phyloP scores from a whole-genome alignment of 495 filamentous ascomycete species.

The Penicillium alfredii region DNA sequence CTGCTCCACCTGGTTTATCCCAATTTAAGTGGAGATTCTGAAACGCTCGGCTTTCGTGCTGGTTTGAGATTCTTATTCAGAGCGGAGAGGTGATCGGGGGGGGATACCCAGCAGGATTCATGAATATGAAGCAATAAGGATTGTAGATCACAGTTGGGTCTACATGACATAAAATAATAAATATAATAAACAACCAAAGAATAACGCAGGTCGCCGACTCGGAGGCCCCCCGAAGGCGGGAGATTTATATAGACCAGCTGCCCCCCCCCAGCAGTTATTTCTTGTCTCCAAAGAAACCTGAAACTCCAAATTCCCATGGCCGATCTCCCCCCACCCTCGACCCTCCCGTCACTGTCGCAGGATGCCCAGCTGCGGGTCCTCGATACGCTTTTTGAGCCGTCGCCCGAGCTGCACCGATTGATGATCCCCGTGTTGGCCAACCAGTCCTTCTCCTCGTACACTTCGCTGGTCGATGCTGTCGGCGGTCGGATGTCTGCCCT shows the following conservation, averaged over 20 bases:
- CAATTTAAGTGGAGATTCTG: too few relatives aligned
- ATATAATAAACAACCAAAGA: too few relatives aligned
- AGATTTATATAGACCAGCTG: too few relatives aligned
- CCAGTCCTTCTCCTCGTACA: conserved; percentile 57
- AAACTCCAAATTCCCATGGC: too few relatives aligned
- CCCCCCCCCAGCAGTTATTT: not conserved
- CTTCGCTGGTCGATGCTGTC: conserved; percentile 53
- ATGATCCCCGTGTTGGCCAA: conserved; percentile 59
- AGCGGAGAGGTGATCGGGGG: too few relatives aligned
- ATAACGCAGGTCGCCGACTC: too few relatives aligned
- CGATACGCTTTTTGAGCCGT: conserved; percentile 85
- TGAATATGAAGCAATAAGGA: too few relatives aligned
- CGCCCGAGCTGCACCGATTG: conserved; percentile 64
- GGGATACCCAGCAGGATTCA: too few relatives aligned
- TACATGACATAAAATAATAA: too few relatives aligned
- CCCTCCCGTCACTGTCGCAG: conserved; percentile 50
- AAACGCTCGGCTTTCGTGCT: too few relatives aligned
- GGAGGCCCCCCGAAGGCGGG: conserved; percentile 31
- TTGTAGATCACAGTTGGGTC: too few relatives aligned
- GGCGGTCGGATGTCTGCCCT: conserved; percentile 48
- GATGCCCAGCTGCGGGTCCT: conserved; percentile 56
- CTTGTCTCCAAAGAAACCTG: conserved; percentile 2
- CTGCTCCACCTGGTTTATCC: not conserved
- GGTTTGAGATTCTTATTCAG: too few relatives aligned
- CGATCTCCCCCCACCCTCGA: conserved; percentile 46